Evolutionary conservation across 345 rosid genomes (phyloP).

Genomic region (Adansonia digitata): DNA sequence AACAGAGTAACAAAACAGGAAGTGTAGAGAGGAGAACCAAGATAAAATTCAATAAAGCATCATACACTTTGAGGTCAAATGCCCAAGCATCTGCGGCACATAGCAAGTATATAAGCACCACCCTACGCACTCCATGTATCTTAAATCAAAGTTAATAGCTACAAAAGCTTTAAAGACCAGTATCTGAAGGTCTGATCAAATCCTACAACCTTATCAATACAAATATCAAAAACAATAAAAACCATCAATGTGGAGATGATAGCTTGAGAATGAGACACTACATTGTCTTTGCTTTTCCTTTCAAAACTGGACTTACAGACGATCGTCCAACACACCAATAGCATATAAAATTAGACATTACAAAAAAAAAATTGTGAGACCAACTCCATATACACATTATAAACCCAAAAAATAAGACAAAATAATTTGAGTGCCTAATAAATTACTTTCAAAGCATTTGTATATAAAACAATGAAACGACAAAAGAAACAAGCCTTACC

Average conservation of each 20-base stretch:
- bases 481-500: constrained; percentile 37
- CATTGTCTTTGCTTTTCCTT: not conserved
- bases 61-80: too few species aligned
- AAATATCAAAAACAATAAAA: not conserved
- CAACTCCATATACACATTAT: not conserved
- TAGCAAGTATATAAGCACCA: not conserved
- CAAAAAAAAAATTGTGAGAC: not conserved
- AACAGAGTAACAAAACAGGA: not conserved
- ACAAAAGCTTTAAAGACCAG: not conserved
- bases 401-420: not conserved
- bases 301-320: not conserved
- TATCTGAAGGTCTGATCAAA: not conserved
- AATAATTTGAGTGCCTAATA: not conserved
- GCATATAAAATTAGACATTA: not conserved
- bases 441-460: not conserved
- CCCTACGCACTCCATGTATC: not conserved
- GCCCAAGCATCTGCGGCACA: too few species aligned
- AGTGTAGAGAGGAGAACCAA: not conserved
- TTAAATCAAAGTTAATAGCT: not conserved
- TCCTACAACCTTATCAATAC: not conserved
- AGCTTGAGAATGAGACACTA: not conserved
- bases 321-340: too few species aligned
- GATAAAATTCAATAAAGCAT: too few species aligned
- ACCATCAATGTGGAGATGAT: not conserved
- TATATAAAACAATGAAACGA: not conserved